Percentiles rank a stretch among this genome's conserved stretches.
Evolutionary conservation across 2,329 filamentous ascomycete species (phyloP).

Genomic region (Dothistroma pini): DNA sequence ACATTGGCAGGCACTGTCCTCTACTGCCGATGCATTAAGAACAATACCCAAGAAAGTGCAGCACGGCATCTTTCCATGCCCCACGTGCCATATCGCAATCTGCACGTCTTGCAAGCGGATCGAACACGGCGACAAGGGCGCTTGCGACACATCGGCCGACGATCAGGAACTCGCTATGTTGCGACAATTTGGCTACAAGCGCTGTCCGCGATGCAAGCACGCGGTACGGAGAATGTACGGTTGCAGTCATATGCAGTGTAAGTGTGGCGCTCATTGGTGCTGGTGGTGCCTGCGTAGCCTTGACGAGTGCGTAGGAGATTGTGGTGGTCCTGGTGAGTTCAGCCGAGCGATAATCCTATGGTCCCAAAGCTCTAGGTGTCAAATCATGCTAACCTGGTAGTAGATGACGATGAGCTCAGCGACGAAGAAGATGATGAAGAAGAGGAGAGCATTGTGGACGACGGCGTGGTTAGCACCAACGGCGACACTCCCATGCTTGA

Average conservation of each 20-base stretch:
- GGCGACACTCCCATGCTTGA: conserved; percentile 1
- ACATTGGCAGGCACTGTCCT: background rate
- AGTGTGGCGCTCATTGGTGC: conserved; percentile 51
- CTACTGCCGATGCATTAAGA: background rate
- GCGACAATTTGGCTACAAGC: conserved; percentile 46
- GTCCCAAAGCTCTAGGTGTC: background rate
- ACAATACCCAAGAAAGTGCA: background rate
- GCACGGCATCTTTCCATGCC: conserved; percentile 38
- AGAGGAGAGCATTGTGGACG: conserved; percentile 33
- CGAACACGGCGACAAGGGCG: conserved; percentile 36
- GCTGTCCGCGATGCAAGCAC: conserved; percentile 49
- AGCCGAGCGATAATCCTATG: background rate
- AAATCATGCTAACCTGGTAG: conserved; percentile 16
- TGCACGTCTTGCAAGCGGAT: conserved; percentile 45
- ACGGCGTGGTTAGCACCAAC: conserved; percentile 3
- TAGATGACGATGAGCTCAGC: conserved; percentile 24
- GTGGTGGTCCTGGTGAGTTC: conserved; percentile 11
- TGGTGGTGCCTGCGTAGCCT: conserved; percentile 42
- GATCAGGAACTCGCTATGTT: conserved; percentile 39
- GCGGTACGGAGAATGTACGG: conserved; percentile 49
- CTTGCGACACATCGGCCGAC: conserved; percentile 38
- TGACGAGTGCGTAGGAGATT: conserved; percentile 33
- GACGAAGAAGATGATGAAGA: conserved; percentile 28
- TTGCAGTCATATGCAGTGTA: conserved; percentile 48
- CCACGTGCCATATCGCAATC: conserved; percentile 41